phyloP scores from a whole-genome alignment of 441 rosid species.

The Adansonia grandidieri region DNA sequence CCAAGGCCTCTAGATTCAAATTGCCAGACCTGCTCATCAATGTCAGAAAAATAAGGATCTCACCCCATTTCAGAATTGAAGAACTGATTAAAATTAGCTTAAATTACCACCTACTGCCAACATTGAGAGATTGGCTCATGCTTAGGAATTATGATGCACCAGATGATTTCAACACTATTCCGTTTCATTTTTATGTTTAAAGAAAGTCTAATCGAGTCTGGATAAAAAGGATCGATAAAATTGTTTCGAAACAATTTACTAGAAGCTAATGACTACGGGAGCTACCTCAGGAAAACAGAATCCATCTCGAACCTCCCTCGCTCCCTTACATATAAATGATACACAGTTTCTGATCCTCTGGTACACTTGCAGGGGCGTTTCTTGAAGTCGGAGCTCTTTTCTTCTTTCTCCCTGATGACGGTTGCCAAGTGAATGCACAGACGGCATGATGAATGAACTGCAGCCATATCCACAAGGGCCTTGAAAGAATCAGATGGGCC shows the following conservation, averaged over 20 bases:
- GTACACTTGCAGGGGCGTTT: slow-evolving; percentile 86
- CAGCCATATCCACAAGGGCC: slow-evolving; percentile 95
- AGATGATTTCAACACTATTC: not conserved
- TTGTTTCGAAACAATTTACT: not conserved
- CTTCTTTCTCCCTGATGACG: slow-evolving; percentile 66
- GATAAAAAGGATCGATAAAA: slow-evolving; percentile 15
- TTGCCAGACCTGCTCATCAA: slow-evolving; percentile 48
- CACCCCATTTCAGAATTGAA: not conserved
- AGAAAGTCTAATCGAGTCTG: slow-evolving; percentile 4
- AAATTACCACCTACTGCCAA: not conserved
- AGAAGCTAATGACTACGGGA: not conserved
- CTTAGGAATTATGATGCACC: slow-evolving; percentile 1
- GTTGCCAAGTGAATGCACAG: slow-evolving; percentile 91
- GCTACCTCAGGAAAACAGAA: slow-evolving; percentile 80
- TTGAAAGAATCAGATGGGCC: slow-evolving; percentile 89
- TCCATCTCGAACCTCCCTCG: slow-evolving; percentile 80
- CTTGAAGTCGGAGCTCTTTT: slow-evolving; percentile 52
- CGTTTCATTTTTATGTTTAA: not conserved
- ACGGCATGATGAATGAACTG: slow-evolving; percentile 92
- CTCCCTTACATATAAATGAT: slow-evolving; percentile 76
- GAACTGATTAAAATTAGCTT: not conserved
- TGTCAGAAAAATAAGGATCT: slow-evolving; percentile 4
- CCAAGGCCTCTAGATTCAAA: slow-evolving; percentile 58
- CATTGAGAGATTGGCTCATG: not conserved
- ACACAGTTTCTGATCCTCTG: slow-evolving; percentile 58